Evolutionary conservation across 2,329 filamentous ascomycete genomes (phyloP).

Genomic region (Nemania diffusa): DNA sequence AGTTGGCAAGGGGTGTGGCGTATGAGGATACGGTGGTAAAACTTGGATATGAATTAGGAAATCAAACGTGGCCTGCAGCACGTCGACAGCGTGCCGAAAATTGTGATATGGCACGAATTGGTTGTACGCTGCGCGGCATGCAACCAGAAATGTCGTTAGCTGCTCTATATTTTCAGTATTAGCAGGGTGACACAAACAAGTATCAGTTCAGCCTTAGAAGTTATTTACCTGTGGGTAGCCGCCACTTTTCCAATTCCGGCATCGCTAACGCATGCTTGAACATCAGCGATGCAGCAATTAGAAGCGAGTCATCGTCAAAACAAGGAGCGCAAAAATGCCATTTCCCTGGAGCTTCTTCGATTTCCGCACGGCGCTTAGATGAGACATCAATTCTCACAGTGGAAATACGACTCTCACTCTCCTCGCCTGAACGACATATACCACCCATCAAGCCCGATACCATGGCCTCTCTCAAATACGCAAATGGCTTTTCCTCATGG

Average conservation of each 20-base stretch:
- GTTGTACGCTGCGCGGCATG: conserved; percentile 94
- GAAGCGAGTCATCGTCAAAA: conserved; percentile 88
- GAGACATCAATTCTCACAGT: conserved; percentile 75
- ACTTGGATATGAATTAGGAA: conserved; percentile 85
- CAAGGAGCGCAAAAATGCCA: conserved; percentile 94
- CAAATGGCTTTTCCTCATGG: conserved; percentile 84
- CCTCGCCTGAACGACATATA: conserved; percentile 78
- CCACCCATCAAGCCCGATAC: conserved; percentile 89
- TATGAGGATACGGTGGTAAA: conserved; percentile 72
- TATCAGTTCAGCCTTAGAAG: conserved; percentile 20
- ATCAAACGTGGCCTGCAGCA: conserved; percentile 91
- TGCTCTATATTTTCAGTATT: conserved; percentile 68
- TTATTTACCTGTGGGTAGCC: conserved; percentile 76
- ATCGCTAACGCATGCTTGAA: conserved; percentile 86
- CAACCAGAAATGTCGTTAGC: conserved; percentile 84
- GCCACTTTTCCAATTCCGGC: conserved; percentile 83
- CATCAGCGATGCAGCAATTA: conserved; percentile 87
- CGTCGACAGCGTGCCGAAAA: conserved; percentile 96
- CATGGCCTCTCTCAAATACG: conserved; percentile 92
- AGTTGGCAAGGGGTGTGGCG: conserved; percentile 45
- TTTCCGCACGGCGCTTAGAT: conserved; percentile 69
- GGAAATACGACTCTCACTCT: conserved; percentile 70
- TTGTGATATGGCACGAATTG: conserved; percentile 97
- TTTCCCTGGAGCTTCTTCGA: conserved; percentile 75
- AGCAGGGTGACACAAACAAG: conserved; percentile 49